Base-by-base conservation (phyloP, 495 filamentous ascomycete species). In the Pseudevernia furfuracea region DNA sequence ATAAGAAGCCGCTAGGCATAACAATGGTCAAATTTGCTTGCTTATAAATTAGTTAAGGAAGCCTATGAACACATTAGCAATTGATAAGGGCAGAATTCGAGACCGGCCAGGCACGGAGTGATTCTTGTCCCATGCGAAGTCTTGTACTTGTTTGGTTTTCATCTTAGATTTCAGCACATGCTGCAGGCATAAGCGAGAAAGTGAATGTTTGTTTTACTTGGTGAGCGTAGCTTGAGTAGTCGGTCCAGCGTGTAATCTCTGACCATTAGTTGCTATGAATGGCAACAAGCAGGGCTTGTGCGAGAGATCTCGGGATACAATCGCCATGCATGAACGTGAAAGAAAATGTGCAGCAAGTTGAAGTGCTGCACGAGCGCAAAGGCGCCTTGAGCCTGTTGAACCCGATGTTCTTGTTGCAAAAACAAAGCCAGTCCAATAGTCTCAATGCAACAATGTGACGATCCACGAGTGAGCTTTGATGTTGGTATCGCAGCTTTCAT, bases 351-450 rank as follows among this genome's bases (percentile, higher is more conserved):
- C 59, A 75, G 74, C 84, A 86, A 81, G 86, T 89, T 88, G 86
- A 87, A 84, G 79, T 86, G 82, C 81, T 79, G 77, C 79, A 80
- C 79, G 74, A 81, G 84, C 80, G 80, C 76, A 75, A 80, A 85
- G 83, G 77, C 77, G 78, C 81, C 80, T 88, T 87, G 85, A 84
- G 83, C 84, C 84, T 85, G 87, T 89, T 89, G 87, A 88, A 88
- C 81, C 81, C 77, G 73, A 81, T 85, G 86, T 88, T 88, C 88
- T 87, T 85, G 85, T 89, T 87, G 85, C 78, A 88, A 89, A 89
- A 88, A 88, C 84, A 84, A 77, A 81, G 79, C 86, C 80, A 79
- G 79, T 80, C 77, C 79, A 82, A 71, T 71, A 78, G 76, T 72
- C 79, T 80, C 75, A 77, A 80, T 66, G 73, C 71, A 70, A 63